phyloP scores from a whole-genome alignment of 1,284 basidiomycete genomes.

The Veloporphyrellus conicus region DNA sequence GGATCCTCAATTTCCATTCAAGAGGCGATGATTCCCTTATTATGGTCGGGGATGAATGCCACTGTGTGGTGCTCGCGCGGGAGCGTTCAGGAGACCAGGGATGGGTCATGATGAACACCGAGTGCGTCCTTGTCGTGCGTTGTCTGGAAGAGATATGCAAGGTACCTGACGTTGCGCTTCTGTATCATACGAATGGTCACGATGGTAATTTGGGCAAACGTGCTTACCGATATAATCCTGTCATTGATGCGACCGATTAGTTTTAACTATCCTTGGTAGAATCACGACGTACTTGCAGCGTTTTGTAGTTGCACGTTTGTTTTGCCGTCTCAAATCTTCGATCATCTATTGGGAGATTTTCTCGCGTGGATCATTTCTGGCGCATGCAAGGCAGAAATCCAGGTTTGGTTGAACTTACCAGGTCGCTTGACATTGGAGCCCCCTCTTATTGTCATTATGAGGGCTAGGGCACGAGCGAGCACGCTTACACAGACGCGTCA shows the following conservation, averaged over 20 bases:
- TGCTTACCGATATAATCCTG: constrained; percentile 5
- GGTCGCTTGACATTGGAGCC: too few relatives aligned
- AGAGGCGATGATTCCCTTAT: not conserved
- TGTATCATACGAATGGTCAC: constrained; percentile 10
- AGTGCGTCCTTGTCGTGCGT: constrained; percentile 18
- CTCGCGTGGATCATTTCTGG: too few relatives aligned
- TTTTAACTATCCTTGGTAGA: too few relatives aligned
- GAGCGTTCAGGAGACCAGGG: constrained; percentile 9
- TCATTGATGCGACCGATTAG: constrained; percentile 1
- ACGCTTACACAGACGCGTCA: too few relatives aligned
- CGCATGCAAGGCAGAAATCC: too few relatives aligned
- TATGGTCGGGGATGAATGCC: constrained; percentile 7
- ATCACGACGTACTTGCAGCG: too few relatives aligned
- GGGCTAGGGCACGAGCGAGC: too few relatives aligned
- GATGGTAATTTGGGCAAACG: not conserved
- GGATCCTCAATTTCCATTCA: constrained; percentile 13
- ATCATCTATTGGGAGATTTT: too few relatives aligned
- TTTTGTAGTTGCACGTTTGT: too few relatives aligned
- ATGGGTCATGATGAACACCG: constrained; percentile 19
- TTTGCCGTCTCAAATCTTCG: too few relatives aligned
- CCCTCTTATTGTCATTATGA: too few relatives aligned
- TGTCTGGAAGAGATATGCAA: constrained; percentile 9
- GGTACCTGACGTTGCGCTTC: constrained; percentile 6
- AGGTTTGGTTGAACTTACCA: too few relatives aligned
- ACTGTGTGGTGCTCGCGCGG: constrained; percentile 14